Evolutionary conservation across 108 stramenopile species (phyloP).

Genomic region (Cylindrotheca fusiformis): DNA sequence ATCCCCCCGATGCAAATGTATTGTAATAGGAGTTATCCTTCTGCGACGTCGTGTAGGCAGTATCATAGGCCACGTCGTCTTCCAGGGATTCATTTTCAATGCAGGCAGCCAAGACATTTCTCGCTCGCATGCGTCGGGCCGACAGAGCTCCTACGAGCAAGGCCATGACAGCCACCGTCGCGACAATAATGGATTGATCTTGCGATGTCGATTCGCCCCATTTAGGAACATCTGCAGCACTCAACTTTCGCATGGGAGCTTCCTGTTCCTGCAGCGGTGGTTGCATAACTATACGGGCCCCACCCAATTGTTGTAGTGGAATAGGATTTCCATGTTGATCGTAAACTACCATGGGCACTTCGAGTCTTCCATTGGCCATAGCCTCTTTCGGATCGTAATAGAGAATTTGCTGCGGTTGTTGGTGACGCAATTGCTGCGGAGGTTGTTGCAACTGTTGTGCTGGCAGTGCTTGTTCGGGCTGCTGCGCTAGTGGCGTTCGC

Average conservation of each 20-base stretch:
- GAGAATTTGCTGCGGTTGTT: conserved; percentile 12
- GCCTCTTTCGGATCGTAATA: conserved; percentile 39
- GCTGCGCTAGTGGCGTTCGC: not conserved
- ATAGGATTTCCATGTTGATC: conserved; percentile 33
- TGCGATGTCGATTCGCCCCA: conserved; percentile 30
- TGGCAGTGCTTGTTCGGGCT: conserved; percentile 4
- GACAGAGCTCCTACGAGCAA: conserved; percentile 70
- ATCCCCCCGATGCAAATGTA: conserved; percentile 39
- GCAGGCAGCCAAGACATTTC: conserved; percentile 52
- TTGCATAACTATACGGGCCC: conserved; percentile 29
- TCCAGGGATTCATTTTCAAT: conserved; percentile 77
- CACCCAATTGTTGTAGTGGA: conserved; percentile 15
- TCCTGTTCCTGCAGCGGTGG: conserved; percentile 12
- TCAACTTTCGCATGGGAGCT: conserved; percentile 1
- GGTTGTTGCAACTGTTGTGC: not conserved
- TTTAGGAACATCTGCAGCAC: not conserved
- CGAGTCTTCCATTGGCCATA: conserved; percentile 17
- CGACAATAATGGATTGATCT: conserved; percentile 71
- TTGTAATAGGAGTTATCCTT: conserved; percentile 40
- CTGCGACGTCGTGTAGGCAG: conserved; percentile 33
- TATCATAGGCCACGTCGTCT: conserved; percentile 61
- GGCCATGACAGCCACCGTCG: conserved; percentile 84
- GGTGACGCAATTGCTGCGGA: conserved; percentile 1
- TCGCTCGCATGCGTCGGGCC: conserved; percentile 54
- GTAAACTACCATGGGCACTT: conserved; percentile 34